A percentile compares a stretch with the other conserved stretches of the same genome.
Evolutionary conservation across 2,329 filamentous ascomycete species (phyloP).

Genomic region (Helotiales sp.): DNA sequence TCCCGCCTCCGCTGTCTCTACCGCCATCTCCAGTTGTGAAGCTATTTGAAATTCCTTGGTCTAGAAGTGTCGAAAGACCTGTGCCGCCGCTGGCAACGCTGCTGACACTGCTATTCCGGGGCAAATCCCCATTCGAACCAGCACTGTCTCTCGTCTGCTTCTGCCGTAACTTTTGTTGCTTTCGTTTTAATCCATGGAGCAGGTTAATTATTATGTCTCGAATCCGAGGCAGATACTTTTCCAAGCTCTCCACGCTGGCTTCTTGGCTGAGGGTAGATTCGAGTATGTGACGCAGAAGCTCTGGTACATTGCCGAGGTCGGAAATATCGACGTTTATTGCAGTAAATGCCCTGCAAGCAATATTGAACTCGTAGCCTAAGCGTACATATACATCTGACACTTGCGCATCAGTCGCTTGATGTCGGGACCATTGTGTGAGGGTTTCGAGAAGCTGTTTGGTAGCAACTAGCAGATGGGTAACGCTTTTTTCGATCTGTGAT

Average conservation of each 20-base stretch:
- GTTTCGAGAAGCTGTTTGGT: constrained; percentile 98
- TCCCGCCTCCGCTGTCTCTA: constrained; percentile 23
- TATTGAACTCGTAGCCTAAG: constrained; percentile 98
- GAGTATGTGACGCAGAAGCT: constrained; percentile 83
- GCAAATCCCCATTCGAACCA: constrained; percentile 27
- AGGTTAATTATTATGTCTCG: constrained; percentile 98
- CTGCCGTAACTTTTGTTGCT: constrained; percentile 82
- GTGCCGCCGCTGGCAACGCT: constrained; percentile 58
- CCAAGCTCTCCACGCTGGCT: constrained; percentile 88
- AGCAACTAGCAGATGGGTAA: constrained; percentile 94
- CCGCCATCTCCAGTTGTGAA: constrained; percentile 24
- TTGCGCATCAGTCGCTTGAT: constrained; percentile 86
- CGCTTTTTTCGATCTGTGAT: constrained; percentile 98
- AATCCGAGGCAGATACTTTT: constrained; percentile 90
- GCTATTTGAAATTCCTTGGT: constrained; percentile 48
- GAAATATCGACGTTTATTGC: constrained; percentile 95
- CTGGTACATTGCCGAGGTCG: constrained; percentile 93
- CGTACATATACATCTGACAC: constrained; percentile 98
- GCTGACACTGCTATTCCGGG: constrained; percentile 55
- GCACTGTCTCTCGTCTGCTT: constrained; percentile 54
- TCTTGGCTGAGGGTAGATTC: constrained; percentile 97
- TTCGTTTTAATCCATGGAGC: constrained; percentile 92
- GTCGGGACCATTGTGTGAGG: constrained; percentile 94
- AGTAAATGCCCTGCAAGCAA: constrained; percentile 94
- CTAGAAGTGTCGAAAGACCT: constrained; percentile 57